Evolutionary conservation across 257 asterid genomes (phyloP), one percentile per base, ranked within the genome.

Genomic region (Penstemon eatonii): DNA sequence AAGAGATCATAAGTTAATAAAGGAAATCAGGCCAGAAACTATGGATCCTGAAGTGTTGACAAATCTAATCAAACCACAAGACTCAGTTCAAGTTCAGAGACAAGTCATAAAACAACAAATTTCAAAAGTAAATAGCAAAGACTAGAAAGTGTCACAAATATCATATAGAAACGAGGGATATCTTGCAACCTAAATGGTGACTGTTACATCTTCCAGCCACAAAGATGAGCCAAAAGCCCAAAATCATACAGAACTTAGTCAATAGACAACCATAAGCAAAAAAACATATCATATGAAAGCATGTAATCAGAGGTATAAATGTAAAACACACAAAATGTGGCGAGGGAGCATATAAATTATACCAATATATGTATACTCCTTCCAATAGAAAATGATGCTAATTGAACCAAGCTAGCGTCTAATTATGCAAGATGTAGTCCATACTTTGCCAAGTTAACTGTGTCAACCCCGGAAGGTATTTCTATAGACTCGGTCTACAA

Each of bases 31-130:
- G n/a, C 60, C 13, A 53, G 45, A 76, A 57, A 63, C 56, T 49
- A 58, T 40, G 13, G 41, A 62, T 41, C 10, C 37, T 56, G 6
- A 33, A 38, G 37, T 57, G 15, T 36, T 8, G 7, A 36, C 45
- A 3, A 7, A 57, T 19, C n/a, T 18, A 15, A 12, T 41, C 11
- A 37, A 64, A 72, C 45, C 50, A 59, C 41, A 43, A 15, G 52
- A 71, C 39, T 56, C 60, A 10, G 59, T 60, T 43, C 63, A 71
- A 70, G 65, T 56, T 54, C 60, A 42, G 8, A 12, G 18, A 58
- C 45, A 67, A 56, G 15, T 53, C 50, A 42, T 18, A 50, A 45
- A 49, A 40, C 9, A 50, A 50, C 8, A 49, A 12, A 66, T 61
- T 25, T 49, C 36, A 13, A 36, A 49, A 36, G 11, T 37, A 46